Base-by-base conservation (phyloP, 768 basidiomycete species). In the Megacollybia marginata region DNA sequence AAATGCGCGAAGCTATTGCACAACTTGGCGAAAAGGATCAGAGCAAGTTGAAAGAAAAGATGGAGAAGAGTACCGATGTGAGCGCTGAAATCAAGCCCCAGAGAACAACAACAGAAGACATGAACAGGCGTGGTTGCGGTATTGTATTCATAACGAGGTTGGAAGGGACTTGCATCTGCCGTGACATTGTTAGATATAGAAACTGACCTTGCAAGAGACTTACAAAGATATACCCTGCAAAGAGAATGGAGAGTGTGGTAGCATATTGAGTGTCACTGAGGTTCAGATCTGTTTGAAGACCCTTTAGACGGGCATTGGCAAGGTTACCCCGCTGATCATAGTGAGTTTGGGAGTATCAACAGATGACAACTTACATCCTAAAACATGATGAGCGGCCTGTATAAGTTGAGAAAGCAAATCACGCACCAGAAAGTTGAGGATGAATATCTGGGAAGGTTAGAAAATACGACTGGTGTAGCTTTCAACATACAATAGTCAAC, bases 81-180 rank as follows among this genome's bases (percentile, higher is more conserved):
- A 70, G 57, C 15, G 57, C 52, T 0, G 67, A 68, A 44, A 74
- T 65, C 3, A 55, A 49, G 5, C 71, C 71, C 69, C 70, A 71
- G 15, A 68, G 51, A 20, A 58, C 42, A 46, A 62, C 62, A 20
- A 59, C 61, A 18, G 44, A n/a, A 16, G 62, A 54, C 36, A 64
- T 52, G 44, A 57, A 62, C 2, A 62, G 34, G 19, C 62, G 59
- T 11, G 65, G 66, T 42, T 57, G 66, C 12, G 56, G 61, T 15
- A 65, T 56, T 40, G 59, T 53, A 52, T 67, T 62, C 48, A 67
- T 50, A 38, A 67, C 54, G 56, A 67, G 60, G 54, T 65, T 67
- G 13, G 57, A 52, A 18, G 55, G 57, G 34, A 59, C 51, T 52
- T 59, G 60, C 57, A 62, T 59, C 53, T 52, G 19, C 15, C 5